Evolutionary conservation across 257 asterid species (phyloP), one percentile per base, ranked within the genome.

Genomic region (Solanum chaucha): DNA sequence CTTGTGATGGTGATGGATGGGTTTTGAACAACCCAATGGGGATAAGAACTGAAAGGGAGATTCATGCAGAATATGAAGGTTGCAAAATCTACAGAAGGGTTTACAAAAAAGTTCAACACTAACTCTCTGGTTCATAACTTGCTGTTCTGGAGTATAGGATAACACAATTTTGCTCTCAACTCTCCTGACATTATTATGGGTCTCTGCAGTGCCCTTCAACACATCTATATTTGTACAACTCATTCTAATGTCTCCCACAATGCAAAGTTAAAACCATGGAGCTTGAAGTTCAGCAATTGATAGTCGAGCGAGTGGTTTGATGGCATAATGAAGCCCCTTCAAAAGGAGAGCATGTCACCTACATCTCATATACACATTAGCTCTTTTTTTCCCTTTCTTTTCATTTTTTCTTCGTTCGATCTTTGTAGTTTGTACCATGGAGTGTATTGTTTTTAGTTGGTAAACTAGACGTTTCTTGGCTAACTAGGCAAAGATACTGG

Each of bases 21-120:
- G 87, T 97, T 89, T 86, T 93, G 90, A 91, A 88, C 78, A 97
- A 93, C 88, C 99, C 99, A 38, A 89, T 97, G 97, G 98, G 97
- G 65, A 94, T 95, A 89, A 92, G 96, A 86, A 95, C 99, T 1
- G 99, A 96, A 87, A 93, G 99, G 87, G 98, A 96, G 91, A 91
- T 96, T 74, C 97, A 96, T 91, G 99, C 98, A 2, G 99, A 96
- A 88, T 91, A 87, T 73, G 98, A 94, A 93, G 98, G 98, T 73
- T 92, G 97, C 89, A 90, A 86, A 91, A 94, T 96, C 32, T 96
- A 93, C 89, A 89, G 99, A 91, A 94, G 98, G 88, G 67, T 95
- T 90, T 96, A 96, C 83, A 90, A 92, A 86, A 96, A 94, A 90
- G 55, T 85, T 71, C 40, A 15, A 65, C 30, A 35, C 5, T 61